Evolutionary conservation across 192 early-diverging fungal genomes (phyloP), one percentile per base, ranked within the genome.

Genomic region (Rhizoclosmatium sp.): DNA sequence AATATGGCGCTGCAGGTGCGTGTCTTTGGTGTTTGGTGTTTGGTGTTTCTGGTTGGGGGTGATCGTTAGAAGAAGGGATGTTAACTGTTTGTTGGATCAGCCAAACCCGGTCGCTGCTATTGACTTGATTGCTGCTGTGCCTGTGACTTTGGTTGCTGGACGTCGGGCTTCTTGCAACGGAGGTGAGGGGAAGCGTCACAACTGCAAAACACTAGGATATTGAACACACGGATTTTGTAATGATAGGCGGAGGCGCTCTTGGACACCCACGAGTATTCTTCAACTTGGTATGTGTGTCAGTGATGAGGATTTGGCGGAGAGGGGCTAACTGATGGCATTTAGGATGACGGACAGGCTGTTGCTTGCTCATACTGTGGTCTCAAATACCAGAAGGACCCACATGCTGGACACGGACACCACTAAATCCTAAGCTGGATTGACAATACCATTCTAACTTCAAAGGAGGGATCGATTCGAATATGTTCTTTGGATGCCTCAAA

Each of bases 201-300:
- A 54, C 16, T 54, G 16, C 0, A 54, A 12, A 12, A 7, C 51
- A 54, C 51, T 54, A 12, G 51, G 51, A 16, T 7, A 54, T 1
- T 54, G 16, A 54, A 54, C 51, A 54, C 5, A 54, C 51, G 19
- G 12, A 69, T 23, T 80, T 58, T 60, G 12, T 41, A 44, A 79
- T 72, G 14, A 65, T 68, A 93, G 92, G 89, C 64, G 96, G 92
- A 61, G 97, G 96, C 74, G 82, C 95, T 51, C 87, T 98, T 45
- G 97, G 97, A 46, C 97, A 98, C 79, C 97, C 97, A 31, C 93
- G 93, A 79, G 93, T 98, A 39, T 98, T 93, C 86, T 94, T 98
- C 80, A 97, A 97, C 84, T 89, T 98, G 81, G 93, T 92, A 87
- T 56, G 41, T 39, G 12, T 58, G 0, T 58, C 56, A 1, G 56